These are phyloP conservation scores for Aureobasidium sp. DNA, from an alignment of 2,329 filamentous ascomycete species.

Conservation along the genomic window DNA sequence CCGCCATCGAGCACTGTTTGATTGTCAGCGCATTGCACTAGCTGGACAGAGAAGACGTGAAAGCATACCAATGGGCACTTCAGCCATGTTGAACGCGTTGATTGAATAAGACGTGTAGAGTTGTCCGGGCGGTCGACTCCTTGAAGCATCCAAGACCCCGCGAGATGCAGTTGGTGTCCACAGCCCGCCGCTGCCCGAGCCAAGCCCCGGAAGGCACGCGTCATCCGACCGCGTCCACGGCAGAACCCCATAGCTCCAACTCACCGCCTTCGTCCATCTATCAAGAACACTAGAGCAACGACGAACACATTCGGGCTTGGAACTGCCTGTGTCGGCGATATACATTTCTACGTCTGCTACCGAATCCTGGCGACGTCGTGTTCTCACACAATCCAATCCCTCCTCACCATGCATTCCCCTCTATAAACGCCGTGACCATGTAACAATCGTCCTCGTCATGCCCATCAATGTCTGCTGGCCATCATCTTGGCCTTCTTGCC, in stretches of 20 bases:
- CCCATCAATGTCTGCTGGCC: conserved; percentile 4
- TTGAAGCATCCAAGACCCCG: neutral
- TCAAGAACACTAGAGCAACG: no score
- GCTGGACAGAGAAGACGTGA: conserved; percentile 7
- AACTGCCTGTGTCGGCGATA: neutral
- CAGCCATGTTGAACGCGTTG: conserved; percentile 31
- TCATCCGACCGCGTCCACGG: neutral
- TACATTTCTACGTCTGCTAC: conserved; percentile 1
- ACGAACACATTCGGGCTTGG: no score
- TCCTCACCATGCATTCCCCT: neutral
- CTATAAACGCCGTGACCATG: neutral
- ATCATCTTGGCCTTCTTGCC: conserved; percentile 6
- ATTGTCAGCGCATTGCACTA: conserved; percentile 15
- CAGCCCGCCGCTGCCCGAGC: neutral
- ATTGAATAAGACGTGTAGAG: neutral
- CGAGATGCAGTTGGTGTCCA: conserved; percentile 4
- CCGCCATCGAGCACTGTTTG: conserved; percentile 90
- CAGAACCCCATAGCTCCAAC: neutral
- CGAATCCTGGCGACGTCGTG: neutral
- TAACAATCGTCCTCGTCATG: neutral
- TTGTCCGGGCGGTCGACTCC: neutral
- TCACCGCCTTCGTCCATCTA: neutral
- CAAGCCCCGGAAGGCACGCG: conserved; percentile 10
- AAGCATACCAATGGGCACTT: conserved; percentile 40
- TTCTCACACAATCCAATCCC: neutral